Evolutionary conservation across 2,329 filamentous ascomycete genomes (phyloP), one percentile per base, ranked within the genome.

Genomic region (Proliferodiscus dingleyae): DNA sequence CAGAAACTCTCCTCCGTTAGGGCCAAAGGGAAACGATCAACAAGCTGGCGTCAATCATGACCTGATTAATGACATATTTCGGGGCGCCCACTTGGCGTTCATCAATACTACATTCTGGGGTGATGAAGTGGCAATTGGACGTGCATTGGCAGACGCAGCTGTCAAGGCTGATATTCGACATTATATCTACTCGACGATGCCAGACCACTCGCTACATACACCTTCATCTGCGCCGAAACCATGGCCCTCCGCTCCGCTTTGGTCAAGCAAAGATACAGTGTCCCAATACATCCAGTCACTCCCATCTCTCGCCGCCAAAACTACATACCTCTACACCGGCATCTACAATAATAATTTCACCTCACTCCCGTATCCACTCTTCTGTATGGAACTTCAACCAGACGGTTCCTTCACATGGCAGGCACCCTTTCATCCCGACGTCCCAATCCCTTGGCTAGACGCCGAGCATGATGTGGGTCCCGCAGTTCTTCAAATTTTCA

Each of bases 261-360:
- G 93, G 91, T 83, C 87, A 4, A 83, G 85, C 50, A 98, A 98
- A 68, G 89, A 94, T 67, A 83, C 87, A 40, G 85, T 97, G 33
- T 93, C 97, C 68, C 86, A 93, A 44, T 95, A 97, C 66, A 78
- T 96, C 41, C 81, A 87, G 47, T 80, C 89, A 63, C 78, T 95
- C 32, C 53, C 54, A 18, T 11, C 53, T 13, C 34, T 59, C 16
- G 83, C 83, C 8, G 74, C 96, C 9, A 88, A 88, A 0, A 83
- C 90, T 1, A 97, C 91, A 0, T 97, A 95, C 66, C 84, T 96
- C 54, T 96, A 96, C 67, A 89, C 90, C 8, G 93, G 91, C 49
- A 96, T 96, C 59, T 98, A 97, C 74, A 95, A 97, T 74, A 97
- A 97, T 69, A 97, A 98, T 66, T 98, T 97, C 68, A 97, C 91